phyloP scores from a whole-genome alignment of 306 rosid genomes.

The Dalbergia cultrata region DNA sequence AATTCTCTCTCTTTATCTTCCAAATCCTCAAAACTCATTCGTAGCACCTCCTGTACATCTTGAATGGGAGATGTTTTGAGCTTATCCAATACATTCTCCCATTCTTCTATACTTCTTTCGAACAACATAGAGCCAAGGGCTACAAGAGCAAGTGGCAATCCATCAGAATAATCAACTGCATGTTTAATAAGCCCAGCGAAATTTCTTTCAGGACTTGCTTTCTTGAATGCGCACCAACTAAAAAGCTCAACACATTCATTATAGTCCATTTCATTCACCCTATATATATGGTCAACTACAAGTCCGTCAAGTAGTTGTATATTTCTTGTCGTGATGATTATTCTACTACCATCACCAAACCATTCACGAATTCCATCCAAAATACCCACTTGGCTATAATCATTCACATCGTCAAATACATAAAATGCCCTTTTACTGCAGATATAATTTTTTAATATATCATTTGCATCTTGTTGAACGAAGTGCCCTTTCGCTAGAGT shows the following conservation, averaged over 20 bases:
- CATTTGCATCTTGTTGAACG: no score
- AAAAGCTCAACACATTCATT: no score
- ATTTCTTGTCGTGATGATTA: slow-evolving; percentile 1
- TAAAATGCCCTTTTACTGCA: not conserved
- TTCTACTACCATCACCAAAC: not conserved
- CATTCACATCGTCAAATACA: slow-evolving; percentile 13
- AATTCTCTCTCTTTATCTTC: not conserved
- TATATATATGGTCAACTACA: not conserved
- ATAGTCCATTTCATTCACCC: not conserved
- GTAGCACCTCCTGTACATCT: no score
- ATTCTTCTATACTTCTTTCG: not conserved
- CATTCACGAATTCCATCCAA: not conserved
- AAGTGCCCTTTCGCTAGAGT: no score
- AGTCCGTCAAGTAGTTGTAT: not conserved
- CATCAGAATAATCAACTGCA: no score
- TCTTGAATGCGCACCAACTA: no score
- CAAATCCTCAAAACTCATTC: not conserved
- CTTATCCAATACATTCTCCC: slow-evolving; percentile 1
- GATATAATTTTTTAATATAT: no score
- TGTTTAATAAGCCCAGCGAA: no score
- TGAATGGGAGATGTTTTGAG: not conserved
- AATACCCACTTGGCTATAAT: no score
- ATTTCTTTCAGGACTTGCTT: no score
- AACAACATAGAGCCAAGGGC: not conserved
- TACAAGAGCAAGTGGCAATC: no score